Conservation (phyloP, 768 basidiomycete genomes). For the Phylloporus arenicola region DNA sequence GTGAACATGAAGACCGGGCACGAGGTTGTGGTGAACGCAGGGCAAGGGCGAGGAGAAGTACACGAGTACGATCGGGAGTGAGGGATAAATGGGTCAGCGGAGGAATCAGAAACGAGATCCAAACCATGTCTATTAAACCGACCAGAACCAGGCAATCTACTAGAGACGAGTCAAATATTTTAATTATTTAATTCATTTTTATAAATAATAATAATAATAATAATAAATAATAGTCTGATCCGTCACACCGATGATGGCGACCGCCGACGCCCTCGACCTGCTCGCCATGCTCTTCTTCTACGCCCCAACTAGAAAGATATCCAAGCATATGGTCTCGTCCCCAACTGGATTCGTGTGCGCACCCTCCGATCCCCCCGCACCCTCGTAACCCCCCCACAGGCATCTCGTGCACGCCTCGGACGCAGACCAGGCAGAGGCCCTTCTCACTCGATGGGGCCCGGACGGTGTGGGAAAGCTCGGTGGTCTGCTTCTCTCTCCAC, state of each 20-base stretch:
- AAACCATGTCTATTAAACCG: not conserved
- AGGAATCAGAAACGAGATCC: slow-evolving; percentile 3
- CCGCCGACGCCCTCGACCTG: slow-evolving; percentile 31
- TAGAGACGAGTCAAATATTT: not conserved
- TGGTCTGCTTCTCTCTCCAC: slow-evolving; percentile 44
- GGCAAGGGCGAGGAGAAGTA: slow-evolving; percentile 31
- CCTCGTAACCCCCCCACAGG: slow-evolving; percentile 32
- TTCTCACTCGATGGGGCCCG: slow-evolving; percentile 83
- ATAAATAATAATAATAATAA: too few species aligned
- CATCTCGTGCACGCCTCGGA: slow-evolving; percentile 90
- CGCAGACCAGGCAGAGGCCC: slow-evolving; percentile 81
- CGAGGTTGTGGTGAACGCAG: slow-evolving; percentile 43
- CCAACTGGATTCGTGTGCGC: slow-evolving; percentile 84
- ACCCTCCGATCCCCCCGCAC: not conserved
- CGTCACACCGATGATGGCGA: slow-evolving; percentile 4
- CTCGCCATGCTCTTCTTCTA: slow-evolving; percentile 30
- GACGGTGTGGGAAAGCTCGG: slow-evolving; percentile 86
- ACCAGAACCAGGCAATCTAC: not conserved
- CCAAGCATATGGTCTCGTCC: slow-evolving; percentile 84
- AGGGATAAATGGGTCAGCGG: slow-evolving; percentile 29
- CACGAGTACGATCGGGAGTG: slow-evolving; percentile 19
- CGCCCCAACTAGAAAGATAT: slow-evolving; percentile 52
- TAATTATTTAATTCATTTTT: not conserved
- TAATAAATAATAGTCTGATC: too few species aligned
- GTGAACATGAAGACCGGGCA: slow-evolving; percentile 47